phyloP scores from a whole-genome alignment of 2,329 filamentous ascomycete genomes.

The Curvularia sp. region DNA sequence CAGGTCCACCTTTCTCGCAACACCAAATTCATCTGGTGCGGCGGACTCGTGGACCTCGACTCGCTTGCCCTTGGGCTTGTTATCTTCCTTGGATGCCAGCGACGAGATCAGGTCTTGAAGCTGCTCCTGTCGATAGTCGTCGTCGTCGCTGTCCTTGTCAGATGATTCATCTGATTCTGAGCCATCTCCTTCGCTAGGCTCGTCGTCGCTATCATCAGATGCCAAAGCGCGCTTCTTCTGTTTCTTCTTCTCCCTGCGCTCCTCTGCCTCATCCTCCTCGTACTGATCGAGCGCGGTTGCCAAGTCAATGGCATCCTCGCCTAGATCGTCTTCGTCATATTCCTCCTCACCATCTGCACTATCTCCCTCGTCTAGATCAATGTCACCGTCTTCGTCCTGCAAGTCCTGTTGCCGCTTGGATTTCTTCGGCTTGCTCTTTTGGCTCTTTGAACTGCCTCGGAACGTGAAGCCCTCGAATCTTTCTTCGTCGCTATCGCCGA shows the following conservation, averaged over 20 bases:
- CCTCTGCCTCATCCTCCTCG: slow-evolving; percentile 46
- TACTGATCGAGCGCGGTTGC: slow-evolving; percentile 65
- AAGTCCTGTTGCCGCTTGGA: slow-evolving; percentile 39
- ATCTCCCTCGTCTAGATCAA: slow-evolving; percentile 57
- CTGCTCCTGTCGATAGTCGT: slow-evolving; percentile 65
- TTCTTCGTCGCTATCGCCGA: slow-evolving; percentile 88
- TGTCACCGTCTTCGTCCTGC: slow-evolving; percentile 42
- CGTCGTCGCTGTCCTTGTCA: slow-evolving; percentile 54
- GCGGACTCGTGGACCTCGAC: slow-evolving; percentile 64
- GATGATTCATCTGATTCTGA: slow-evolving; percentile 56
- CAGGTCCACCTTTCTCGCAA: slow-evolving; percentile 73
- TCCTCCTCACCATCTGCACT: slow-evolving; percentile 58
- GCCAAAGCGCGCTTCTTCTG: slow-evolving; percentile 50
- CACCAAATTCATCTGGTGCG: slow-evolving; percentile 66
- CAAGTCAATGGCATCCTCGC: slow-evolving; percentile 68
- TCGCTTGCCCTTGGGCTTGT: slow-evolving; percentile 42
- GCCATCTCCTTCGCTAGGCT: slow-evolving; percentile 56
- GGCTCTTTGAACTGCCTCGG: slow-evolving; percentile 62
- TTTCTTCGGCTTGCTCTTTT: slow-evolving; percentile 56
- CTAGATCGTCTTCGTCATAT: slow-evolving; percentile 65
- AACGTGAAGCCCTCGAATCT: slow-evolving; percentile 79
- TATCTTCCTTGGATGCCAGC: slow-evolving; percentile 58
- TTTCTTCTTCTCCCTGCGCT: slow-evolving; percentile 38
- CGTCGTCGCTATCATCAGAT: slow-evolving; percentile 61
- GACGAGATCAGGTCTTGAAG: slow-evolving; percentile 73